phyloP scores from a whole-genome alignment of 805 yeast genomes.

The Yarrowia yakushimensis region DNA sequence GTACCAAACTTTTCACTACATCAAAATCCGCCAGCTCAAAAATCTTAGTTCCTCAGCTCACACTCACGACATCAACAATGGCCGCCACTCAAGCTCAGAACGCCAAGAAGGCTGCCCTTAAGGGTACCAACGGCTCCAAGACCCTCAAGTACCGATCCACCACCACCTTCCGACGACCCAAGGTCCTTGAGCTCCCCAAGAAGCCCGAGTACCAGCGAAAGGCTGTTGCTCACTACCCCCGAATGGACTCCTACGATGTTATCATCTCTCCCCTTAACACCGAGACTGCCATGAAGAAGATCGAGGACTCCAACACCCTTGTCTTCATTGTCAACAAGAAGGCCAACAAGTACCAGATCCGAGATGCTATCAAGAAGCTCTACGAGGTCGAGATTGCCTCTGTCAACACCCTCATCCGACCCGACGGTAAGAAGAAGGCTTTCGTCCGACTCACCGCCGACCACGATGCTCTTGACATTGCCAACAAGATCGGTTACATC shows the following conservation, averaged over 20 bases:
- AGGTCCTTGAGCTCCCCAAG: slow-evolving; percentile 92
- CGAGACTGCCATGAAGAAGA: slow-evolving; percentile 99
- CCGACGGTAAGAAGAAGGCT: slow-evolving; percentile 99
- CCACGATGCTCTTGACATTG: slow-evolving; percentile 98
- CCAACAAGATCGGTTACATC: slow-evolving; percentile 99
- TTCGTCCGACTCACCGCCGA: slow-evolving; percentile 98
- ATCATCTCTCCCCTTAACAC: slow-evolving; percentile 93
- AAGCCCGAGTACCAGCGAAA: slow-evolving; percentile 92
- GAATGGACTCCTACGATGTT: slow-evolving; percentile 93
- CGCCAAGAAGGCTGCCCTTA: slow-evolving; percentile 98
- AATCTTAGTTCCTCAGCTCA: not conserved
- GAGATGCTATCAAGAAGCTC: slow-evolving; percentile 95
- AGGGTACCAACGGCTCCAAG: slow-evolving; percentile 93
- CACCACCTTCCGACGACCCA: slow-evolving; percentile 95
- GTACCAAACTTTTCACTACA: slow-evolving; percentile 19
- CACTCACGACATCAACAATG: slow-evolving; percentile 31
- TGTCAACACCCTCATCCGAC: slow-evolving; percentile 96
- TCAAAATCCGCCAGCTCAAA: not conserved
- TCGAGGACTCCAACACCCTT: slow-evolving; percentile 98
- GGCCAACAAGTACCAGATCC: slow-evolving; percentile 98
- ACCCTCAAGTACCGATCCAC: slow-evolving; percentile 89
- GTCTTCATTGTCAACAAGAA: slow-evolving; percentile 97
- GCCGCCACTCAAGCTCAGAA: slow-evolving; percentile 75
- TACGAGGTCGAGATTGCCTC: slow-evolving; percentile 92
- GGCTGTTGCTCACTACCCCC: slow-evolving; percentile 95